Percentiles rank a stretch among this genome's conserved stretches.
phyloP scores from a whole-genome alignment of 2,329 filamentous ascomycete species.

The Cadophora sp. region DNA sequence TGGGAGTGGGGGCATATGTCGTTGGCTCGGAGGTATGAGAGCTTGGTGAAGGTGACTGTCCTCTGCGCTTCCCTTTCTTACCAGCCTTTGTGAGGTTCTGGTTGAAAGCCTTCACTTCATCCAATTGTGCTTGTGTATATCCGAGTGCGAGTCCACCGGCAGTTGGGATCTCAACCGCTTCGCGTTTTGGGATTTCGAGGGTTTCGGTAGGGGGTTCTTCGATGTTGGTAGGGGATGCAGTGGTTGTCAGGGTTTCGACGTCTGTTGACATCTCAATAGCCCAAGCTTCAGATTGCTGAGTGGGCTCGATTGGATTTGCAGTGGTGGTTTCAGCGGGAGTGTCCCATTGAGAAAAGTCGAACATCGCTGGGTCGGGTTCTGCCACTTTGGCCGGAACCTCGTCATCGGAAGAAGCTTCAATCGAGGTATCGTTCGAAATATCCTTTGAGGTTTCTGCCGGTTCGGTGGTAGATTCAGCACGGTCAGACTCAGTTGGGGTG shows the following conservation, averaged over 20 bases:
- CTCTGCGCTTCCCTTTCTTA: slow-evolving; percentile 21
- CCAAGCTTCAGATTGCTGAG: not conserved
- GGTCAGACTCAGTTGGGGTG: slow-evolving; percentile 22
- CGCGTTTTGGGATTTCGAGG: slow-evolving; percentile 20
- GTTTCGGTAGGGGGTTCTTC: slow-evolving; percentile 1
- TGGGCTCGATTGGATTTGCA: not conserved
- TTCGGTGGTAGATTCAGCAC: slow-evolving; percentile 10
- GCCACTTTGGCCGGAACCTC: slow-evolving; percentile 17
- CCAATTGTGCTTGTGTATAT: slow-evolving; percentile 35
- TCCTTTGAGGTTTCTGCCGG: slow-evolving; percentile 24
- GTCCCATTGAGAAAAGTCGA: slow-evolving; percentile 23
- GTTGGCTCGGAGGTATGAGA: slow-evolving; percentile 2
- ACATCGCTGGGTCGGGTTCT: slow-evolving; percentile 15
- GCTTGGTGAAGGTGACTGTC: slow-evolving; percentile 12
- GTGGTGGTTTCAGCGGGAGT: slow-evolving; percentile 1
- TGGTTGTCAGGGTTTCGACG: not conserved
- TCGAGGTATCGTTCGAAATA: slow-evolving; percentile 27
- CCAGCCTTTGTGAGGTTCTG: slow-evolving; percentile 33
- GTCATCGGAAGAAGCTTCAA: slow-evolving; percentile 30
- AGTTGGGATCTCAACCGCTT: slow-evolving; percentile 11
- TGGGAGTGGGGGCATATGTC: slow-evolving; percentile 21
- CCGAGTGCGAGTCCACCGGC: slow-evolving; percentile 29
- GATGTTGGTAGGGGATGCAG: not conserved
- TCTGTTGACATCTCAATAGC: not conserved
- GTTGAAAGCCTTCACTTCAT: slow-evolving; percentile 35